Percentiles rank a stretch among this genome's conserved stretches.
phyloP scores from a whole-genome alignment of 139 green algal genomes.

The Zygnema circumcarinatum region DNA sequence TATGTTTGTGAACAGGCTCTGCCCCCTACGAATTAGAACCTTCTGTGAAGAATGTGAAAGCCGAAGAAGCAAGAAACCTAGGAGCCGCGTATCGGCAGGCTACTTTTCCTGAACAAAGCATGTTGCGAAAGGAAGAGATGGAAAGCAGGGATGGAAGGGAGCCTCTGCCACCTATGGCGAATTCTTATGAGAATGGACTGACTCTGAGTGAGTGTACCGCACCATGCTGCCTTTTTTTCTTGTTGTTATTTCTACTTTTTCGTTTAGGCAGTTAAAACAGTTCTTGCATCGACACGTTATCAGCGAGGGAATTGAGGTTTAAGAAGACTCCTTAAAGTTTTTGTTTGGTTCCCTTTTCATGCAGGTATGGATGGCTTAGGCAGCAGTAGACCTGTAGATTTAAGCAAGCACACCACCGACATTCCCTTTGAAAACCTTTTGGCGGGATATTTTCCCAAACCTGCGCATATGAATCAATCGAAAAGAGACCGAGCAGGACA shows the following conservation, averaged over 20 bases:
- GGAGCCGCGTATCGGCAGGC: background rate
- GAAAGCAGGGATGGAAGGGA: background rate
- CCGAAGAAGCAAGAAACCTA: background rate
- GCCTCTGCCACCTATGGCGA: background rate
- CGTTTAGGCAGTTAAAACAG: too few relatives aligned
- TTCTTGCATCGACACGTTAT: too few relatives aligned
- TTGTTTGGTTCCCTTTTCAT: too few relatives aligned
- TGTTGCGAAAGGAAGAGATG: background rate
- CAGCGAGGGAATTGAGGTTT: too few relatives aligned
- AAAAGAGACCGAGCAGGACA: too few relatives aligned
- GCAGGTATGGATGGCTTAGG: background rate
- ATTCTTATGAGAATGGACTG: background rate
- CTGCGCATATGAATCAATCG: background rate
- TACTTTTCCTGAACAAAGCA: background rate
- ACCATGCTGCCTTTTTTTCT: too few relatives aligned
- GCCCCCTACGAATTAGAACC: too few relatives aligned
- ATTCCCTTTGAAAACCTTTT: background rate
- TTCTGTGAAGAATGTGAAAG: background rate
- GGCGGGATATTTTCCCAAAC: background rate
- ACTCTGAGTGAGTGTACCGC: background rate
- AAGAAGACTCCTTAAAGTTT: too few relatives aligned
- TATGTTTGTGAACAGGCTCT: too few relatives aligned
- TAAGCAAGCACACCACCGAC: background rate
- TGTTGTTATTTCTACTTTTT: too few relatives aligned
- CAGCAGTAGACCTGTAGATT: background rate